Base-by-base conservation (phyloP, 1,284 basidiomycete genomes). In the Ganoderma leucocontextum region DNA sequence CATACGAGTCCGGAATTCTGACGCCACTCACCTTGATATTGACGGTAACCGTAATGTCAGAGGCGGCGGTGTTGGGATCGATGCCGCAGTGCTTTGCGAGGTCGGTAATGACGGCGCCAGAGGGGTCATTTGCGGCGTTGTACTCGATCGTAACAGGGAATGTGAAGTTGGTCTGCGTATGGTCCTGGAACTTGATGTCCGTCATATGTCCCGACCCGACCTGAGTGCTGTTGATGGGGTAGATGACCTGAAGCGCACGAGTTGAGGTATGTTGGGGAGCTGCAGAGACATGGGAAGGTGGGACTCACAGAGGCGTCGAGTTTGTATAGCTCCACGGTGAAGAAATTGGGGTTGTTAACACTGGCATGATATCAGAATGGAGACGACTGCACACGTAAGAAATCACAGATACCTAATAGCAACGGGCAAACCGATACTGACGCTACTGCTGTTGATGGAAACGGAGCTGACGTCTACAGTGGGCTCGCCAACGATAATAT, bases 281-380 rank as follows among this genome's bases (percentile, higher is more conserved):
- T 36, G 33, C 10, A 13, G 13, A 25, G 4, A 33, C 17, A 35
- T 44, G 19, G 19, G 25, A 29, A 36, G 12, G 47, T 52, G 22
- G n/a, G n/a, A 64, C 76, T 60, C 66, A 92, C 90, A 60, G 90
- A 81, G 6, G 91, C 92, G 53, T 86, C 84, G 75, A 96, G 89
- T 66, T 87, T 83, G 67, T 87, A 86, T 79, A 97, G 89, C 62
- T 86, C 84, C 29, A 93, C 91, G 15, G 86, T 81, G 79, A 97
- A 96, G 83, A 91, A 96, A 78, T 96, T 96, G 41, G 95, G 95
- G 77, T 97, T 97, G 74, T 84, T 81, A 67, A 96, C 93, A 60
- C 93, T 95, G 74, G 13, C 55, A 67, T 42, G 15, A 49, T 63
- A 12, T 42, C 35, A 70, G 67, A 3, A 35, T n/a, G 12, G 39